These are phyloP conservation scores for Misopates orontium DNA, from an alignment of 257 asterid species.

Conservation along the genomic window DNA sequence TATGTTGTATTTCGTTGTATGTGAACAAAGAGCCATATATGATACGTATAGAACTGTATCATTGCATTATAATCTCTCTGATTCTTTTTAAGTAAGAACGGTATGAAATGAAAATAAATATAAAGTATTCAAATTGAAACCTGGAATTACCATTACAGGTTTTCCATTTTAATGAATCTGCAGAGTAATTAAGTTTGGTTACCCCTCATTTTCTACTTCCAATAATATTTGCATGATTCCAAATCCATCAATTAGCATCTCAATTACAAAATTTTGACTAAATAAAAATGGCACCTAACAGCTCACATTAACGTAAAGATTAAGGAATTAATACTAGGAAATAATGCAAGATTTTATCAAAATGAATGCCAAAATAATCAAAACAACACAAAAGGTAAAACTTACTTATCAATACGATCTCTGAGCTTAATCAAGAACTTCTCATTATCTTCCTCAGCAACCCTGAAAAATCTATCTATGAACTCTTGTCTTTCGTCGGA, in stretches of 20 bases:
- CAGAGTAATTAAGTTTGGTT: slow-evolving; percentile 1
- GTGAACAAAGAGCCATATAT: background rate
- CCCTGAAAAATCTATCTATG: slow-evolving; percentile 54
- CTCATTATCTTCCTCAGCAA: slow-evolving; percentile 72
- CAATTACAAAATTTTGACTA: slow-evolving; percentile 11
- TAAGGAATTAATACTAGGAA: too few species aligned
- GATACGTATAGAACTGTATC: background rate
- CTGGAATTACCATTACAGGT: background rate
- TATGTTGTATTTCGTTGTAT: slow-evolving; percentile 5
- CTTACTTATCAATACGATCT: slow-evolving; percentile 59
- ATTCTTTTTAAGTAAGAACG: too few species aligned
- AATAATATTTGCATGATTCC: background rate
- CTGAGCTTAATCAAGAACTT: slow-evolving; percentile 56
- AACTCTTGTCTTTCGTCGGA: slow-evolving; percentile 43
- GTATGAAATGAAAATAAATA: too few species aligned
- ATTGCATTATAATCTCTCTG: background rate
- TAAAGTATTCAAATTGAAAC: too few species aligned
- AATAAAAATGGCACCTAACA: slow-evolving; percentile 14
- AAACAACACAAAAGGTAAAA: slow-evolving; percentile 4
- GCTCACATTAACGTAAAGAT: background rate
- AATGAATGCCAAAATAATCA: too few species aligned
- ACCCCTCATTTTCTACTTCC: slow-evolving; percentile 28
- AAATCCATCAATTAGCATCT: slow-evolving; percentile 22
- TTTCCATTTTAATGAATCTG: background rate
- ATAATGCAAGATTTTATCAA: too few species aligned